A percentile compares a stretch with the other conserved stretches of the same genome.
Evolutionary conservation across 1,139 yeast genomes (phyloP).

Genomic region (Candida albicans): DNA sequence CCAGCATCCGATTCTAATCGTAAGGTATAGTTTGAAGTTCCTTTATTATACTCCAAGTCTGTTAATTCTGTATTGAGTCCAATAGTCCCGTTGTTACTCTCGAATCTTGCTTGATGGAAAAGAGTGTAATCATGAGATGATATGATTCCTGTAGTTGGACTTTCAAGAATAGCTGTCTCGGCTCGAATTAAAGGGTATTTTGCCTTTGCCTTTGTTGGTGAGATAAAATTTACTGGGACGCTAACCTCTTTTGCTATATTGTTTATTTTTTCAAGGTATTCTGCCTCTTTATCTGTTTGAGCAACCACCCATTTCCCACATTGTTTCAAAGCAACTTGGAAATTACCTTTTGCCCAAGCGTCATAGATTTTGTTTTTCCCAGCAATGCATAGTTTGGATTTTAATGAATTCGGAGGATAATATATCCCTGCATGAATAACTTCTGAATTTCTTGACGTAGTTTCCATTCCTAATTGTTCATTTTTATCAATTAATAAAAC

Average conservation of each 20-base stretch:
- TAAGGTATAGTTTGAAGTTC: conserved; percentile 25
- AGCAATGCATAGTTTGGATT: conserved; percentile 66
- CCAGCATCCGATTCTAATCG: conserved; percentile 29
- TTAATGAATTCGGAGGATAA: conserved; percentile 67
- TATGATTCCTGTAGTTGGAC: conserved; percentile 86
- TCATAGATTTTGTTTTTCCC: conserved; percentile 71
- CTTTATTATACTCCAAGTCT: conserved; percentile 32
- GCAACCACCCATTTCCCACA: conserved; percentile 94
- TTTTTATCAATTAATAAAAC: conserved; percentile 74
- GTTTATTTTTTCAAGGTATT: conserved; percentile 55
- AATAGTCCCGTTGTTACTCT: conserved; percentile 59
- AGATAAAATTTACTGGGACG: conserved; percentile 61
- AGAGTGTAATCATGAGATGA: conserved; percentile 76
- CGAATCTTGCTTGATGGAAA: conserved; percentile 55
- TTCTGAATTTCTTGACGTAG: conserved; percentile 85
- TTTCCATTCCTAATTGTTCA: conserved; percentile 66
- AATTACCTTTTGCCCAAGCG: conserved; percentile 35
- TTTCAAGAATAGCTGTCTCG: conserved; percentile 57
- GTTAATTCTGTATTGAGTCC: conserved; percentile 62
- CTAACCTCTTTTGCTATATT: conserved; percentile 51
- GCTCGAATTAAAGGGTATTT: conserved; percentile 72
- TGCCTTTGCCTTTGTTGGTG: conserved; percentile 40
- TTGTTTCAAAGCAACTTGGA: conserved; percentile 51
- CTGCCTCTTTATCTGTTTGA: conserved; percentile 63
- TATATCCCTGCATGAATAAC: conserved; percentile 92